Conservation (phyloP, 2,329 filamentous ascomycete genomes). For the Didymella arachidicola region DNA sequence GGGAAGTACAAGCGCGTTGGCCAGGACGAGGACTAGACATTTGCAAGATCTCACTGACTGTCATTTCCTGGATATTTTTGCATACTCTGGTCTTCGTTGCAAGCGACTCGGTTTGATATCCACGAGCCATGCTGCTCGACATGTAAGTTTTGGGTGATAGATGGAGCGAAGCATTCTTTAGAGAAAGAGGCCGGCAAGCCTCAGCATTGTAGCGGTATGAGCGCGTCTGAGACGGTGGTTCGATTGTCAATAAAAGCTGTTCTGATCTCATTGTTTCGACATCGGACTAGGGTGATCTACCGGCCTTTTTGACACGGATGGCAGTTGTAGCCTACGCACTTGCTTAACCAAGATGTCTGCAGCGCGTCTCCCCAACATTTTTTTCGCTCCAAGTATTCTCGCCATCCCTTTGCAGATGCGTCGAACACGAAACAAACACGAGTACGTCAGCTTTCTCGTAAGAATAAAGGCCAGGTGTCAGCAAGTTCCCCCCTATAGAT, state of each 20-base stretch:
- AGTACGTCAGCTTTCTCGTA: constrained; percentile 17
- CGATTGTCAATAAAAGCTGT: constrained; percentile 22
- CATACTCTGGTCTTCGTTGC: constrained; percentile 27
- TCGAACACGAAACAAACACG: constrained; percentile 11
- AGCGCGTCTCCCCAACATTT: neutral
- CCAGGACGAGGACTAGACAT: constrained; percentile 49
- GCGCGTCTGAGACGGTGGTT: constrained; percentile 9
- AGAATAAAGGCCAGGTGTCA: constrained; percentile 28
- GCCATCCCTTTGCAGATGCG: constrained; percentile 1
- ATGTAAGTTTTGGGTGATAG: constrained; percentile 38
- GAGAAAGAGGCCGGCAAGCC: constrained; percentile 20
- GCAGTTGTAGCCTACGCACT: neutral
- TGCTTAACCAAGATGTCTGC: neutral
- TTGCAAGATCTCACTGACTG: constrained; percentile 17
- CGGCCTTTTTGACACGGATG: constrained; percentile 14
- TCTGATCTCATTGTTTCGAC: constrained; percentile 7
- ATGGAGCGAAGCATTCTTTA: constrained; percentile 39
- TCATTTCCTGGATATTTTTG: constrained; percentile 33
- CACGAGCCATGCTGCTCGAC: constrained; percentile 27
- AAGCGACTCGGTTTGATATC: constrained; percentile 39
- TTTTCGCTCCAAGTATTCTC: neutral
- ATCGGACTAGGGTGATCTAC: constrained; percentile 13
- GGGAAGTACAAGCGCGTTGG: constrained; percentile 58
- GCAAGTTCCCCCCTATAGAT: constrained; percentile 18
- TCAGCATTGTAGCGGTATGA: constrained; percentile 27